phyloP scores from a whole-genome alignment of 2,329 filamentous ascomycete genomes.

The Paecilomyces fulvus region DNA sequence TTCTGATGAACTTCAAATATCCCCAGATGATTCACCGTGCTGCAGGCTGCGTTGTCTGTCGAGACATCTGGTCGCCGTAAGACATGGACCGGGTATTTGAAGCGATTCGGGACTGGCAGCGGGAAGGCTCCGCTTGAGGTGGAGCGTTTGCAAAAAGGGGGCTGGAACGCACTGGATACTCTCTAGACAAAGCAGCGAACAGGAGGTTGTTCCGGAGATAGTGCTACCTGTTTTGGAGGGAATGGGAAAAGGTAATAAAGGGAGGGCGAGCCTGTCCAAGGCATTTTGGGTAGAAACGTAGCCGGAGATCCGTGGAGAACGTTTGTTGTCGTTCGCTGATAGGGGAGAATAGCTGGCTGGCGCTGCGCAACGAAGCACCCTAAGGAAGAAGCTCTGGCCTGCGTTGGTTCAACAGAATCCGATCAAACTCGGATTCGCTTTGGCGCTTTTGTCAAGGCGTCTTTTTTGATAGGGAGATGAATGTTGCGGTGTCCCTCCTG shows the following conservation, averaged over 20 bases:
- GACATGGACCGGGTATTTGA: background rate
- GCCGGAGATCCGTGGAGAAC: constrained; percentile 5
- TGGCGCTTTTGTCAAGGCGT: background rate
- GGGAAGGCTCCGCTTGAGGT: background rate
- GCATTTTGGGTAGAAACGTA: constrained; percentile 5
- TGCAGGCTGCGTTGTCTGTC: background rate
- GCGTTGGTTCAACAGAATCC: background rate
- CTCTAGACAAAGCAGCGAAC: constrained; percentile 14
- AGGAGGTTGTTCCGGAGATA: constrained; percentile 8
- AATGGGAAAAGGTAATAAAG: constrained; percentile 2
- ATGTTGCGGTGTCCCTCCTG: background rate
- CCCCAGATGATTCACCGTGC: background rate
- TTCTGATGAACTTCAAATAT: background rate
- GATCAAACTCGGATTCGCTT: background rate
- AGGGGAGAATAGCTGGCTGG: background rate
- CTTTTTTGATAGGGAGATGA: background rate
- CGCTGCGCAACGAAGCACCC: background rate
- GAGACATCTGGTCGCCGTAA: background rate
- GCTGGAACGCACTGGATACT: constrained; percentile 2
- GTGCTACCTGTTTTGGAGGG: constrained; percentile 9
- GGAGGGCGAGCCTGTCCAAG: background rate
- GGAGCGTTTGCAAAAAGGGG: background rate
- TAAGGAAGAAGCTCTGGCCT: background rate
- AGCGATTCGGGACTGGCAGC: background rate
- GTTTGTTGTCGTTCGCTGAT: constrained; percentile 17